These are phyloP conservation scores for Candida michaelii DNA, from an alignment of 805 yeast species.

Conservation along the genomic window DNA sequence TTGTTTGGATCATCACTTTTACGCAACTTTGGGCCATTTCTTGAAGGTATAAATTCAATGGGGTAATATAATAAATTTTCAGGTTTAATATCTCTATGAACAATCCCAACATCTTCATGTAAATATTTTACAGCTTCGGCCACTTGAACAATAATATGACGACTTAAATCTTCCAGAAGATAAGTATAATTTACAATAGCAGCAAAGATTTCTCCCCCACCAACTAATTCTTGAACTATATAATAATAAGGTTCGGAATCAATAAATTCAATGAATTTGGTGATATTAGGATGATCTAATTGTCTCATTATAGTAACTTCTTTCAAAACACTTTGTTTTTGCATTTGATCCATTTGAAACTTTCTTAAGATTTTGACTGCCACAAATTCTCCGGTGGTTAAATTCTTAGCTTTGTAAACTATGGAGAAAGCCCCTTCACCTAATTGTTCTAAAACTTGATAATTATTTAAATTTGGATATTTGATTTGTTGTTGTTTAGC, in stretches of 20 bases:
- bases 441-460: slow-evolving; percentile 48
- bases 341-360: slow-evolving; percentile 60
- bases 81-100: slow-evolving; percentile 82
- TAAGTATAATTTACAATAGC: slow-evolving; percentile 67
- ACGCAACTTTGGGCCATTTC: slow-evolving; percentile 40
- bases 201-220: slow-evolving; percentile 76
- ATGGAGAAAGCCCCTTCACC: slow-evolving; percentile 86
- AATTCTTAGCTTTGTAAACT: slow-evolving; percentile 60
- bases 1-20: slow-evolving; percentile 72
- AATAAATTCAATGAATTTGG: slow-evolving; percentile 61
- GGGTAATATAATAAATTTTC: slow-evolving; percentile 71
- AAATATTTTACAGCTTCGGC: slow-evolving; percentile 64
- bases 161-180: slow-evolving; percentile 60
- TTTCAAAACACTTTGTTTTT: slow-evolving; percentile 68
- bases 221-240: slow-evolving; percentile 69
- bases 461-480: slow-evolving; percentile 41
- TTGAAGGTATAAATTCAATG: slow-evolving; percentile 50
- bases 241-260: slow-evolving; percentile 63
- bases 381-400: slow-evolving; percentile 37
- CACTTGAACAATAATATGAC: slow-evolving; percentile 64
- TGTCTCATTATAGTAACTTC: slow-evolving; percentile 78
- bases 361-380: slow-evolving; percentile 68
- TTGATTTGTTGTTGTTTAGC: slow-evolving; percentile 22
- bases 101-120: slow-evolving; percentile 73
- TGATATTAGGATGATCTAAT: slow-evolving; percentile 62